Percentiles rank a stretch among this genome's conserved stretches.
Evolutionary conservation across 2,329 filamentous ascomycete species (phyloP).

Genomic region (Aphanocladium album): DNA sequence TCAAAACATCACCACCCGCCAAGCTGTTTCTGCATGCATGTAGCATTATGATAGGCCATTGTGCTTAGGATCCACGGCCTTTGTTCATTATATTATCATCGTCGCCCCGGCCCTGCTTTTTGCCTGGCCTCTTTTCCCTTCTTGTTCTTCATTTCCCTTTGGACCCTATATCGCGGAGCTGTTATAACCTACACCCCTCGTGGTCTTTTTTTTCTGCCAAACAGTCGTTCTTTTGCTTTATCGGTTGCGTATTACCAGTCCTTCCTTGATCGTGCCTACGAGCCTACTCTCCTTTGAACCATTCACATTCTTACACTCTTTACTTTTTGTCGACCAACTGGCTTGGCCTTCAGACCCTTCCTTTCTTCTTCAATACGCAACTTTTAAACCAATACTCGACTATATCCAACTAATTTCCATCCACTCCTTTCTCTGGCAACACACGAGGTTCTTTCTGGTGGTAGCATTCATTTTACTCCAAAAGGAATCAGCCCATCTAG

Average conservation of each 20-base stretch:
- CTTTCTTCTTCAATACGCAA: constrained; percentile 40
- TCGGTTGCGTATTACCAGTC: constrained; percentile 7
- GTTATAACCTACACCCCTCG: not conserved
- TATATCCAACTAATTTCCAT: not conserved
- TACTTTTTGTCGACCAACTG: constrained; percentile 37
- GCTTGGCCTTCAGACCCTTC: constrained; percentile 51
- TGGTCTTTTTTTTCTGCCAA: constrained; percentile 8
- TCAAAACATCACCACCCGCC: constrained; percentile 12
- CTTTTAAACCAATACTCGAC: not conserved
- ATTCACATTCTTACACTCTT: constrained; percentile 35
- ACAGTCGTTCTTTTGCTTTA: constrained; percentile 1
- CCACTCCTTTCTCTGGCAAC: constrained; percentile 2
- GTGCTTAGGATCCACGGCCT: not conserved
- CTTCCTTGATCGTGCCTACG: constrained; percentile 22
- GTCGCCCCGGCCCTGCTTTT: not conserved
- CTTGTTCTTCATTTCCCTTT: constrained; percentile 1
- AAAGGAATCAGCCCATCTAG: not conserved
- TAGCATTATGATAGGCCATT: not conserved
- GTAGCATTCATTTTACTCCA: not conserved
- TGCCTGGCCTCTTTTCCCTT: not conserved
- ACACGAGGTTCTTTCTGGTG: not conserved
- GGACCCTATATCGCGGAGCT: not conserved
- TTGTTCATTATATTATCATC: constrained; percentile 6
- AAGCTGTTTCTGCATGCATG: constrained; percentile 11
- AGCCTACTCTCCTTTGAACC: constrained; percentile 21